Conservation (phyloP, 106 monocot species). For the Alisma plantagoaquatica region DNA sequence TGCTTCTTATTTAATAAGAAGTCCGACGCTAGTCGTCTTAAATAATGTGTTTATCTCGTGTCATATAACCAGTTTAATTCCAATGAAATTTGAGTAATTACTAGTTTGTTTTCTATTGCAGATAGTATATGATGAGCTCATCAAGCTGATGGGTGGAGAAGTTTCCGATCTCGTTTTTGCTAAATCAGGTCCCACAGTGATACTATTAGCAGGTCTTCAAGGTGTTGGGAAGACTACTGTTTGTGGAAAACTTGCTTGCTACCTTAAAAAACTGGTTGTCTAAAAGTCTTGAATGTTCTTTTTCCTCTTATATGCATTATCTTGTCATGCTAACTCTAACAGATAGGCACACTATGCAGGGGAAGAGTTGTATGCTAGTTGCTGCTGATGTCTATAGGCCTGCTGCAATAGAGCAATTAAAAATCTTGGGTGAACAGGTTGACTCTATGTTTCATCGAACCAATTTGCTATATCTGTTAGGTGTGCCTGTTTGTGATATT, state of each 20-base stretch:
- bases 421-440: slow-evolving; percentile 87
- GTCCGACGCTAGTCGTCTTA: no score
- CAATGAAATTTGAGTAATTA: no score
- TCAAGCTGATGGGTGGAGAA: slow-evolving; percentile 92
- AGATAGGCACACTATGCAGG: slow-evolving; percentile 47
- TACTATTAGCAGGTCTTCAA: slow-evolving; percentile 89
- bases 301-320: no score
- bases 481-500: background rate
- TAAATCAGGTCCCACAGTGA: slow-evolving; percentile 82
- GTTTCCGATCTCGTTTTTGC: slow-evolving; percentile 79
- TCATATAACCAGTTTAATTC: no score
- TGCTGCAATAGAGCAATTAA: slow-evolving; percentile 89
- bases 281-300: no score
- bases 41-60: no score
- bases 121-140: slow-evolving; percentile 88
- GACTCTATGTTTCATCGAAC: background rate
- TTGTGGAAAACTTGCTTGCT: slow-evolving; percentile 88
- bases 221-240: slow-evolving; percentile 99
- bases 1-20: no score
- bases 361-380: slow-evolving; percentile 94
- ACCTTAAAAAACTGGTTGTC: slow-evolving; percentile 86
- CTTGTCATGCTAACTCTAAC: no score
- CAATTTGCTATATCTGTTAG: background rate
- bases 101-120: no score
- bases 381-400: slow-evolving; percentile 96